A percentile compares a stretch with the other conserved stretches of the same genome.
Evolutionary conservation across 352 stramenopile species (phyloP).

Genomic region (Phytophthora crassamura): DNA sequence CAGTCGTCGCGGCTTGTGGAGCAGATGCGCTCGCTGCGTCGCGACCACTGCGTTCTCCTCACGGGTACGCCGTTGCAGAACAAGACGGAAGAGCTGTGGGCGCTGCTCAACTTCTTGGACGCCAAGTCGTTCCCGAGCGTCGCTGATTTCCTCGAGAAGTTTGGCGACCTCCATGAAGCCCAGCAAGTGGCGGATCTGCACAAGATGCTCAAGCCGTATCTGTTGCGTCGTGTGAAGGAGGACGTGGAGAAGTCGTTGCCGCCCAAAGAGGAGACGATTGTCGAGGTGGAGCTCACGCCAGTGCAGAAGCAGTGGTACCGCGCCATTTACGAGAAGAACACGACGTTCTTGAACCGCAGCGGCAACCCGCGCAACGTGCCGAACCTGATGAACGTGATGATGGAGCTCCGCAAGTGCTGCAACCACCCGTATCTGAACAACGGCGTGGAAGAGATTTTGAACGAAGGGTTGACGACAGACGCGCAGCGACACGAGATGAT

Average conservation of each 20-base stretch:
- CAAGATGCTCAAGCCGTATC: constrained; percentile 91
- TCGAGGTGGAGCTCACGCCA: constrained; percentile 90
- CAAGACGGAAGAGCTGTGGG: constrained; percentile 99
- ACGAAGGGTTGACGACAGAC: constrained; percentile 80
- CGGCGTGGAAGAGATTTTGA: constrained; percentile 90
- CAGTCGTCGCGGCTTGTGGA: constrained; percentile 86
- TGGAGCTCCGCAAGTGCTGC: constrained; percentile 92
- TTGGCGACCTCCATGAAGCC: constrained; percentile 87
- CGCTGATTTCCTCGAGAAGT: constrained; percentile 94
- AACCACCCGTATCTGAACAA: constrained; percentile 95
- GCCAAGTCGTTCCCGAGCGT: constrained; percentile 92
- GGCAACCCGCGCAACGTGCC: constrained; percentile 84
- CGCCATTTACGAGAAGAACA: constrained; percentile 98
- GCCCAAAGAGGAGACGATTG: constrained; percentile 91
- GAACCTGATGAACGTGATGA: constrained; percentile 94
- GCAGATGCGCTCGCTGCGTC: constrained; percentile 81
- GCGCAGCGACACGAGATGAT: constrained; percentile 92
- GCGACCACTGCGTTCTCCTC: constrained; percentile 86
- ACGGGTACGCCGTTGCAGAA: constrained; percentile 94
- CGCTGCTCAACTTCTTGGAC: constrained; percentile 99
- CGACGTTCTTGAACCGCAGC: constrained; percentile 86
- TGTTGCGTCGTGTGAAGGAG: constrained; percentile 90
- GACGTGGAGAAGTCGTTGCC: constrained; percentile 91
- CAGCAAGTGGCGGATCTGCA: constrained; percentile 90
- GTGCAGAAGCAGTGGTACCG: constrained; percentile 93